Evolutionary conservation across 2,329 filamentous ascomycete species (phyloP).

Genomic region (Fusarium miscanthi): DNA sequence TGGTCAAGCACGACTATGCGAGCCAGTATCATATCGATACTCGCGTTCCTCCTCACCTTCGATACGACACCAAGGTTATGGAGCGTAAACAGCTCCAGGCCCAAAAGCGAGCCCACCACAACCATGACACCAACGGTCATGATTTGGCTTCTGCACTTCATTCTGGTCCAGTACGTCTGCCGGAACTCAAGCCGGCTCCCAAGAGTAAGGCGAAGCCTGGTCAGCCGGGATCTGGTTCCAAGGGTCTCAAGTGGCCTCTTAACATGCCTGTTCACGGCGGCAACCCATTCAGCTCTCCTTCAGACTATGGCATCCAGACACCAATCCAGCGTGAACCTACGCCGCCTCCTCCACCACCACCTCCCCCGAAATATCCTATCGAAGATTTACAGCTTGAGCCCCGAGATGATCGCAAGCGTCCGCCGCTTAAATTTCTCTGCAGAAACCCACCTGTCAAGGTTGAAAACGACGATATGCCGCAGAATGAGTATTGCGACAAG

Average conservation of each 20-base stretch:
- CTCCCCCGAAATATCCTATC: conserved; percentile 91
- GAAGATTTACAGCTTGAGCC: conserved; percentile 89
- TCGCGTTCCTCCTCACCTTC: conserved; percentile 84
- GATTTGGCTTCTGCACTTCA: conserved; percentile 47
- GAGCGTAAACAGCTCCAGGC: conserved; percentile 79
- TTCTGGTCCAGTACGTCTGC: conserved; percentile 67
- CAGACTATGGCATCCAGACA: conserved; percentile 54
- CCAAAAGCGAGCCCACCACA: conserved; percentile 68
- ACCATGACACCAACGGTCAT: conserved; percentile 57
- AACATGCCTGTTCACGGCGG: conserved; percentile 50
- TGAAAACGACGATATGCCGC: conserved; percentile 48
- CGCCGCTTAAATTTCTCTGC: conserved; percentile 81
- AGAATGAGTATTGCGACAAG: conserved; percentile 50
- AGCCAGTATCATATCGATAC: conserved; percentile 86
- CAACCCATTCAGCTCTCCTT: conserved; percentile 60
- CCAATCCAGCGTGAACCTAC: conserved; percentile 52
- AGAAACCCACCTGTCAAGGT: conserved; percentile 67
- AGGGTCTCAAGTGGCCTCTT: conserved; percentile 57
- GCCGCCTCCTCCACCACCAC: conserved; percentile 73
- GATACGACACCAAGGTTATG: conserved; percentile 81
- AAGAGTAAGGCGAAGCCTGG: conserved; percentile 73
- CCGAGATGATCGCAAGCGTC: conserved; percentile 73
- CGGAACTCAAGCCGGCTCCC: conserved; percentile 77
- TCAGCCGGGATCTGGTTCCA: conserved; percentile 49
- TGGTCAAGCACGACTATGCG: conserved; percentile 89